Conservation (phyloP, 352 stramenopile species). For the Globisporangium alternatum region DNA sequence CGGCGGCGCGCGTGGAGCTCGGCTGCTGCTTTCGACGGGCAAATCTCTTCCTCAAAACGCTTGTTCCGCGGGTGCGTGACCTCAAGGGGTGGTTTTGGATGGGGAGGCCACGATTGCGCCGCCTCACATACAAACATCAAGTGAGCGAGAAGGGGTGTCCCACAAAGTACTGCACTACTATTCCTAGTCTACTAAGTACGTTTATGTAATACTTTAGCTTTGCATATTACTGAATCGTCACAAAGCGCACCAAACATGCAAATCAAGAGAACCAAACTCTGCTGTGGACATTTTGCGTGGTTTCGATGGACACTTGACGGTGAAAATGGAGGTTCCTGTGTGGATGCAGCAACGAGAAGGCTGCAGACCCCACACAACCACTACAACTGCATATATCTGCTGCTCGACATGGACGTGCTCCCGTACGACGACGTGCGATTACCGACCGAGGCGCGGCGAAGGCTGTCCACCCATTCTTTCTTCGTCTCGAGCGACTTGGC, state of each 20-base stretch:
- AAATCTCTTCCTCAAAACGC: slow-evolving; percentile 13
- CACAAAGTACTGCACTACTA: background rate
- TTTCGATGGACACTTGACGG: slow-evolving; percentile 1
- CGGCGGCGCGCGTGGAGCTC: background rate
- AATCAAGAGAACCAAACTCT: slow-evolving; percentile 2
- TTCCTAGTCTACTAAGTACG: slow-evolving; percentile 6
- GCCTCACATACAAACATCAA: slow-evolving; percentile 17
- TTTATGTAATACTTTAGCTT: background rate
- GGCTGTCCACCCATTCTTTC: slow-evolving; percentile 75
- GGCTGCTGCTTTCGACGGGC: slow-evolving; percentile 6
- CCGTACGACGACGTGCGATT: slow-evolving; percentile 20
- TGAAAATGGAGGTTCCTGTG: background rate
- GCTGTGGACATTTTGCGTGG: slow-evolving; percentile 4
- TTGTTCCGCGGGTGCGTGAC: slow-evolving; percentile 15
- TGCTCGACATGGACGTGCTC: slow-evolving; percentile 15
- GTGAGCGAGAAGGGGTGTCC: slow-evolving; percentile 2
- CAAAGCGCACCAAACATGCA: background rate
- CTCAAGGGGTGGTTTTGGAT: slow-evolving; percentile 19
- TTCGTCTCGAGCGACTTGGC: slow-evolving; percentile 78
- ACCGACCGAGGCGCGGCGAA: slow-evolving; percentile 51
- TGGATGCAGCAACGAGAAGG: background rate
- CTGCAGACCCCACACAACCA: background rate
- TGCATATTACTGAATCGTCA: background rate
- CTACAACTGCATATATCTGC: slow-evolving; percentile 39
- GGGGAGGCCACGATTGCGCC: slow-evolving; percentile 18